Percentiles rank a stretch among this genome's conserved stretches.
Conservation (phyloP, 2,329 filamentous ascomycete genomes). For the Aspergillus ochraceoroseus region DNA sequence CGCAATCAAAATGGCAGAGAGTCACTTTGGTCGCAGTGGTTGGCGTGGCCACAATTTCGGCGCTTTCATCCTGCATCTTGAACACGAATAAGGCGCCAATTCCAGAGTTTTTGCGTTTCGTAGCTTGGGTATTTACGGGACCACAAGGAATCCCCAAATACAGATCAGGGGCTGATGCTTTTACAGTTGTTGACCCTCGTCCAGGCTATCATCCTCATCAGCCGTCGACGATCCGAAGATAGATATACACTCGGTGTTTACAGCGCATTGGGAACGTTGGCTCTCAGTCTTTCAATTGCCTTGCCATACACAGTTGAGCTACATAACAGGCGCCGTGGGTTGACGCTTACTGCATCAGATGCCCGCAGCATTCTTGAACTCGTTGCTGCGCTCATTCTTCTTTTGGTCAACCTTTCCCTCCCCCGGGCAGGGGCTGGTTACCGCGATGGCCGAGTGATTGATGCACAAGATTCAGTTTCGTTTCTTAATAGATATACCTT, state of each 20-base stretch:
- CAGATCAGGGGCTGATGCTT: neutral
- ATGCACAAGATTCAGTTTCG: conserved; percentile 57
- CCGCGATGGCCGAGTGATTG: conserved; percentile 54
- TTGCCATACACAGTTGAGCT: neutral
- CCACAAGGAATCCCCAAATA: neutral
- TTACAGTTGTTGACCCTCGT: conserved; percentile 2
- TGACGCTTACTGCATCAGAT: neutral
- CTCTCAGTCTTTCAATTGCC: neutral
- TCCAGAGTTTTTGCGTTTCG: neutral
- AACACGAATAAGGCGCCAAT: neutral
- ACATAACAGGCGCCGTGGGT: neutral
- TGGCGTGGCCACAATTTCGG: neutral
- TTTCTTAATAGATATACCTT: conserved; percentile 60
- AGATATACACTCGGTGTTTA: conserved; percentile 12
- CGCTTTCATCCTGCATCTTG: neutral
- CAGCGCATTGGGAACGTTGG: conserved; percentile 7
- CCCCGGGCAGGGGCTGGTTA: conserved; percentile 64
- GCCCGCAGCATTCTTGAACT: conserved; percentile 3
- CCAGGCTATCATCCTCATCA: conserved; percentile 7
- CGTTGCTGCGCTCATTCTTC: conserved; percentile 1
- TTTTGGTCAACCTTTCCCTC: conserved; percentile 42
- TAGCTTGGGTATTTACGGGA: conserved; percentile 11
- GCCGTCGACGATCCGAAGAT: neutral
- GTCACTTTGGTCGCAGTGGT: conserved; percentile 1
- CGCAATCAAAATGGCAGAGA: conserved; percentile 7